Percentiles rank a stretch among this genome's conserved stretches.
phyloP scores from a whole-genome alignment of 2,329 filamentous ascomycete genomes.

The Cercospora janseana region DNA sequence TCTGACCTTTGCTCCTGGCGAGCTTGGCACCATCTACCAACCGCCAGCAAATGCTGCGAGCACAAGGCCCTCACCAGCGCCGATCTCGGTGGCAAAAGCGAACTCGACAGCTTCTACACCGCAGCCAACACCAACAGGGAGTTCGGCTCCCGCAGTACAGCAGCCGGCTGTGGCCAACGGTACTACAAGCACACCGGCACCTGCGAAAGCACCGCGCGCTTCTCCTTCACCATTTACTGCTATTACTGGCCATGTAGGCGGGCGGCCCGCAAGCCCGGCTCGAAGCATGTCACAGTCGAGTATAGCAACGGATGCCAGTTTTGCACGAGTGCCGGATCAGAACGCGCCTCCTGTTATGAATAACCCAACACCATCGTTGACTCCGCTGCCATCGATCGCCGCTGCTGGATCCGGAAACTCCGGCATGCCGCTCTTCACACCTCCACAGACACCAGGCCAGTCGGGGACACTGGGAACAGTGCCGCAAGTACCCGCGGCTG shows the following conservation, averaged over 20 bases:
- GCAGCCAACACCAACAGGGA: conserved; percentile 37
- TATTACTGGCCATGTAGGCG: conserved; percentile 18
- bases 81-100: conserved; percentile 41
- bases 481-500: conserved; percentile 10
- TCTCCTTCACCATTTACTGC: conserved; percentile 55
- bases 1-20: conserved; percentile 76
- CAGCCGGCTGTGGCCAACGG: conserved; percentile 17
- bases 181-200: conserved; percentile 10
- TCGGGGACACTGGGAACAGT: conserved; percentile 24
- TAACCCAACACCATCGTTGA: conserved; percentile 37
- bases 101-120: conserved; percentile 43
- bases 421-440: conserved; percentile 73
- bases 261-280: conserved; percentile 71
- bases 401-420: conserved; percentile 34
- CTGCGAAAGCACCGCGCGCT: conserved; percentile 39
- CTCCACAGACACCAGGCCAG: conserved; percentile 76
- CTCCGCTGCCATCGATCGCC: conserved; percentile 37
- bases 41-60: conserved; percentile 53
- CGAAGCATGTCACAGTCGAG: conserved; percentile 85
- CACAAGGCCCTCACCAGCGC: conserved; percentile 41
- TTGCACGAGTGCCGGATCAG: conserved; percentile 46
- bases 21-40: conserved; percentile 79
- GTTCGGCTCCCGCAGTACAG: conserved; percentile 19
- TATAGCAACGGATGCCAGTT: conserved; percentile 61
- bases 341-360: conserved; percentile 40